Evolutionary conservation across 495 filamentous ascomycete species (phyloP), one percentile per base, ranked within the genome.

Genomic region (Zalerion maritima): DNA sequence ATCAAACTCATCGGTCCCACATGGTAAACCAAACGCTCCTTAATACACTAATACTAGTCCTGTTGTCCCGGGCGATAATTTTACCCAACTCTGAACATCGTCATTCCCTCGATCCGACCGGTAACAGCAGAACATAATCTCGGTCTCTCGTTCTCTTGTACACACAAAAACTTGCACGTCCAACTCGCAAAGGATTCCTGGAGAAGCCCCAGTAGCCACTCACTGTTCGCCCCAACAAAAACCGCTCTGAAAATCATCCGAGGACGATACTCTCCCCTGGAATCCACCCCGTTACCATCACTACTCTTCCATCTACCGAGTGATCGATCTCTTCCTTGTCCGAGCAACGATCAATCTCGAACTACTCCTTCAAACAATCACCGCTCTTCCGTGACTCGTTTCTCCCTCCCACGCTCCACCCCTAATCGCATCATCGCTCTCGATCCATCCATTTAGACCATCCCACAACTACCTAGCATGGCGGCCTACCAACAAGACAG

Each of bases 401-500:
- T 38, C 35, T 21, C 35, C 28, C 14, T 21, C 26, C 29, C 25
- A 34, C 16, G 31, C 9, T 19, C 24, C 22, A 43, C 23, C 25
- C 13, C 26, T 29, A 29, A 32, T 18, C 32, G 17, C 12, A 28
- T 29, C 10, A 22, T 26, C 4, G 29, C 24, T 12, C 14, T 16
- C 13, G 8, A 15, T 30, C 24, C 13, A 13, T 2, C 26, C 17
- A 8, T n/a, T 34, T 50, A 42, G 25, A 42, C 33, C 38, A 27
- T 36, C 28, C 19, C 32, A 41, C 24, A 31, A 31, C 39, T 39
- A 42, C 33, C 29, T 22, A 76, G 49, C 47, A 94, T 94, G 86
- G 81, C 78, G 38, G 80, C 70, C 59, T 58, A 70, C 32, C 56
- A 57, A 29, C 43, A 46, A 24, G 64, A 72, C 46, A 55, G 50